A percentile compares a stretch with the other conserved stretches of the same genome.
Conservation (phyloP, 2,329 filamentous ascomycete species). For the Ophiocordyceps australis region DNA sequence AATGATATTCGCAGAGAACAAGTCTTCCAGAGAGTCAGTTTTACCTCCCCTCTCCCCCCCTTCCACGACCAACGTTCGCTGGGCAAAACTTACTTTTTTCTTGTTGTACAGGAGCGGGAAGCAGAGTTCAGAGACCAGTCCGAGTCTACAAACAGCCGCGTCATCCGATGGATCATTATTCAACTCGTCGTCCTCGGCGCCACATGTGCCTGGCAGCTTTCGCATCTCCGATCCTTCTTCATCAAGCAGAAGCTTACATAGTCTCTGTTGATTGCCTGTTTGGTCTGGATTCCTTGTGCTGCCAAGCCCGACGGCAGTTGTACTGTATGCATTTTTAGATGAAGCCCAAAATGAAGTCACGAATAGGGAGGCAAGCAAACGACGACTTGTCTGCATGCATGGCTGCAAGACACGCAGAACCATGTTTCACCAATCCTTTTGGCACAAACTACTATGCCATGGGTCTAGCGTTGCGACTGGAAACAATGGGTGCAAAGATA, state of each 20-base stretch:
- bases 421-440: no score
- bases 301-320: no score
- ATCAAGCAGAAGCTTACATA: conserved; percentile 99
- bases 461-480: no score
- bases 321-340: no score
- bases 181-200: conserved; percentile 70
- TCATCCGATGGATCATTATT: conserved; percentile 85
- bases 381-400: no score
- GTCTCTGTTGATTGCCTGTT: conserved; percentile 2
- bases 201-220: conserved; percentile 94
- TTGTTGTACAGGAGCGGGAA: conserved; percentile 59
- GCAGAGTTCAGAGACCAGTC: conserved; percentile 97
- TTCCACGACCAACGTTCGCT: not conserved
- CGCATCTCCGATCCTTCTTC: conserved; percentile 90
- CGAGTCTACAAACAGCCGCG: conserved; percentile 77
- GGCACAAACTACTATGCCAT: no score
- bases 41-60: not conserved
- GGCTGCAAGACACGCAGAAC: no score
- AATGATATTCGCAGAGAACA: conserved; percentile 86
- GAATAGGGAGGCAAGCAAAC: no score
- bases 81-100: not conserved
- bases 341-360: no score
- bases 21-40: conserved; percentile 75
- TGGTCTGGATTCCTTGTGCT: no score
- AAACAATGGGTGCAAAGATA: no score